Base-by-base conservation (phyloP, 345 rosid genomes). In the Rubroshorea leprosula region DNA sequence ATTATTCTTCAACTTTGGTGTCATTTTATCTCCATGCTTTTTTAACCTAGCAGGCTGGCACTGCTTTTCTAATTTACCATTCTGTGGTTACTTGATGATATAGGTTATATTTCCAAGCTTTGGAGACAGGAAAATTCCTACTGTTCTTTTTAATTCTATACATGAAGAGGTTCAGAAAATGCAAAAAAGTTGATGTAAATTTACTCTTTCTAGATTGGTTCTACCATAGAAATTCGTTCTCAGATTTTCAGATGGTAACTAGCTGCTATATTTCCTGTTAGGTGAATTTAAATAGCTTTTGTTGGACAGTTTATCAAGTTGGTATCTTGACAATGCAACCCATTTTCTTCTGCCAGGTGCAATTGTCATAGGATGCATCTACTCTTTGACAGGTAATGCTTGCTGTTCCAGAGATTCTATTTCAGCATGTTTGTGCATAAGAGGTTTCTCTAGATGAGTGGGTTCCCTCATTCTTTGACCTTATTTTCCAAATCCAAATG, bases 91-190 rank as follows among this genome's bases (percentile, higher is more conserved):
- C 4, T 60, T 35, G 24, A n/a, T 26, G 6, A 23, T 54, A 22
- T 22, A 88, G 87, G 96, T 86, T 62, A 70, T 89, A 72, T 90
- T 90, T 76, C 96, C 97, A 19, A 87, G 97, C 80, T 82, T 83
- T 68, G 94, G 96, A 0, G 94, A 90, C 73, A 76, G 96, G 64
- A 85, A 90, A 53, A 83, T 90, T 16, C 66, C 86, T 13, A 83
- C 91, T 0, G 81, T 72, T 71, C 83, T 90, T 65, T 90, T 90
- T 70, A 69, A 56, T 61, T 85, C 91, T 14, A 70, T 85, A 65
- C 20, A 78, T 21, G 83, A 79, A 68, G 91, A 90, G 57, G 96
- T 80, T 35, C 83, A 45, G 62, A 76, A 77, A 51, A 78, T 90
- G 94, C 66, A 61, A 62, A 51, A 29, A 54, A 60, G 55, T 54